Base-by-base conservation (phyloP, 441 rosid species). In the Jatropha multifida region DNA sequence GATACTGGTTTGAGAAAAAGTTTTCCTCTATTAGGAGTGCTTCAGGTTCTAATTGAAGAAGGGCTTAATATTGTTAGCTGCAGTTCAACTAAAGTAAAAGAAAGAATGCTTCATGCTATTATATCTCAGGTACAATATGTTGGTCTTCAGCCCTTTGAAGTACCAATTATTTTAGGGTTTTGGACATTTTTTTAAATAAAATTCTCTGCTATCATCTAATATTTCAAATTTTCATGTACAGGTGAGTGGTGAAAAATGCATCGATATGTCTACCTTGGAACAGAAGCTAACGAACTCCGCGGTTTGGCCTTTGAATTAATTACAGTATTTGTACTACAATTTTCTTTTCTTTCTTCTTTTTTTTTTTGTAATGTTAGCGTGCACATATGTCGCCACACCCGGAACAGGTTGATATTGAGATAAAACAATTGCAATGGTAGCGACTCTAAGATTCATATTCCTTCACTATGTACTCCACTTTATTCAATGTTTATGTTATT, bases 21-120 rank as follows among this genome's bases (percentile, higher is more conserved):
- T 54, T 68, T 78, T 72, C 77, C 79, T 71, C 83, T 87, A 82
- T 89, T 89, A 6, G 62, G 49, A 63, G 78, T 82, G 54, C 69
- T 86, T 73, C 63, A 65, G 54, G 58, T 80, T n/a, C 62, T 86
- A 37, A 46, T 18, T 58, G 79, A 71, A 76, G 82, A 75, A 79
- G 81, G 80, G 69, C 67, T 87, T 32, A 76, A 12, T 56, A 62
- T 87, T 38, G 78, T 75, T 60, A 85, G 85, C 68, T 84, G 84
- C 69, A 44, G 79, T 63, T 87, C 90, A 55, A 62, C 83, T 12
- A 79, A 64, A 74, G 66, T 75, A 15, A 80, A 73, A 51, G 78
- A 79, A 32, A 87, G 78, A 74, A 63, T 83, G 67, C 44, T 80
- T 15, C 86, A 87, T 72, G 74, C 75, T 62, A 81, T 87, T 64